phyloP scores from a whole-genome alignment of 225 moss, liverwort and hornwort species.

The Lunularia cruciata region DNA sequence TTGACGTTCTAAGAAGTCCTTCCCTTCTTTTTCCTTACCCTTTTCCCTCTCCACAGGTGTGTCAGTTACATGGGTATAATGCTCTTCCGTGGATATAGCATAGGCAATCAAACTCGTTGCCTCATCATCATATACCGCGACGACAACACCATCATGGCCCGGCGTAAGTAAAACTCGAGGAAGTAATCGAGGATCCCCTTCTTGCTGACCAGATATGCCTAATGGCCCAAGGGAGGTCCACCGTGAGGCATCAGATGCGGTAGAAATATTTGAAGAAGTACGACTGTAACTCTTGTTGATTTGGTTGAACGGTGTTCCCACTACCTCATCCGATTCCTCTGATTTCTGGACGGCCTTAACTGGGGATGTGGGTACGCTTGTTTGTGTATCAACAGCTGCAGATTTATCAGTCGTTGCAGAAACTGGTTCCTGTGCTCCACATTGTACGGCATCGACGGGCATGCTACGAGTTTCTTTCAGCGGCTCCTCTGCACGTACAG shows the following conservation, averaged over 20 bases:
- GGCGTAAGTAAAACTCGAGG: slow-evolving; percentile 60
- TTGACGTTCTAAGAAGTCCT: slow-evolving; percentile 32
- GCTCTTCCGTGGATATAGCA: slow-evolving; percentile 72
- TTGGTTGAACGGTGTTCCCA: slow-evolving; percentile 45
- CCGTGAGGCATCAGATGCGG: slow-evolving; percentile 45
- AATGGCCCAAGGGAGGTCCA: slow-evolving; percentile 18
- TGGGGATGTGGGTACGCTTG: slow-evolving; percentile 41
- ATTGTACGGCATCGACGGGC: too few species aligned
- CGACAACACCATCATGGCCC: slow-evolving; percentile 59
- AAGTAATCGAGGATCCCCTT: slow-evolving; percentile 65
- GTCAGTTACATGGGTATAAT: slow-evolving; percentile 66
- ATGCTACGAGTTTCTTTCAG: slow-evolving; percentile 4
- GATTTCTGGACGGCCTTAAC: slow-evolving; percentile 40
- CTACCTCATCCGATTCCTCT: slow-evolving; percentile 33
- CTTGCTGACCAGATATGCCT: slow-evolving; percentile 50
- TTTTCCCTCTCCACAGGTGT: slow-evolving; percentile 59
- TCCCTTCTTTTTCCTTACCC: slow-evolving; percentile 60
- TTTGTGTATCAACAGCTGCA: slow-evolving; percentile 27
- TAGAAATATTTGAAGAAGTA: slow-evolving; percentile 54
- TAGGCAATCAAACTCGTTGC: slow-evolving; percentile 88
- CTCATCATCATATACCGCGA: slow-evolving; percentile 82
- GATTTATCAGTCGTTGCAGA: slow-evolving; percentile 11
- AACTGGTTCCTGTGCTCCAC: neutral
- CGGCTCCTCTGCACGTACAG: slow-evolving; percentile 25
- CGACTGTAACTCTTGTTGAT: slow-evolving; percentile 57